Base-by-base conservation (phyloP, 2,329 filamentous ascomycete genomes). In the Orbilia quercus region DNA sequence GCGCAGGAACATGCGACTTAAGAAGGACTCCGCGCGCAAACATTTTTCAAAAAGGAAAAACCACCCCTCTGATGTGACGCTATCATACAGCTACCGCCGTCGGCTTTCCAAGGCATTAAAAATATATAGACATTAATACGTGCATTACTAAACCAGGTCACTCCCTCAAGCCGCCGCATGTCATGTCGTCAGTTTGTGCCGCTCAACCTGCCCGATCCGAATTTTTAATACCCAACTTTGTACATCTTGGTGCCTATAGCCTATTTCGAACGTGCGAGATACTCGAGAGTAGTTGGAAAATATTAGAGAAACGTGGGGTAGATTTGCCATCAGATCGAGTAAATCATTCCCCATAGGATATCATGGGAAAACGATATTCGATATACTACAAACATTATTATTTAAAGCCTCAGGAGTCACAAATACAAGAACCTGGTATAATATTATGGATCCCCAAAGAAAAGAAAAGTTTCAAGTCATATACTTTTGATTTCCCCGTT, bases 171-270 rank as follows among this genome's bases (percentile, higher is more conserved):
- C n/a, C 36, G 36, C 22, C 18, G 47, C 25, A 47, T 31, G 28
- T 23, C 60, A 65, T 65, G 60, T 57, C 60, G 60, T 65, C 60
- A 65, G 60, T 65, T 42, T 55, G 60, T 57, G 53, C 53, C 62
- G 51, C 62, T 44, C 51, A 66, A 66, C 62, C 62, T 66, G 62
- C 62, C 62, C 47, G 14, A 50, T 66, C 58, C 51, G 62, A 65
- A 53, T 9, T 4, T 40, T 16, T 14, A 31, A 3, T 12, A 12
- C 12, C 36, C 4, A 7, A 14, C 5, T 12, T 14, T 40, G 9
- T 16, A 16, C n/a, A 40, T 40, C 5, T 40, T 14, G 36, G 36
- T 40, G 12, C 36, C n/a, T 40, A 40, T 40, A 4, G 28, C 5
- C 28, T 9, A 31, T 4, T 9, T 31, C n/a, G 9, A 31, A 9